Evolutionary conservation across 768 basidiomycete genomes (phyloP), one percentile per base, ranked within the genome.

Genomic region (Pleurotus salmoneostramineus): DNA sequence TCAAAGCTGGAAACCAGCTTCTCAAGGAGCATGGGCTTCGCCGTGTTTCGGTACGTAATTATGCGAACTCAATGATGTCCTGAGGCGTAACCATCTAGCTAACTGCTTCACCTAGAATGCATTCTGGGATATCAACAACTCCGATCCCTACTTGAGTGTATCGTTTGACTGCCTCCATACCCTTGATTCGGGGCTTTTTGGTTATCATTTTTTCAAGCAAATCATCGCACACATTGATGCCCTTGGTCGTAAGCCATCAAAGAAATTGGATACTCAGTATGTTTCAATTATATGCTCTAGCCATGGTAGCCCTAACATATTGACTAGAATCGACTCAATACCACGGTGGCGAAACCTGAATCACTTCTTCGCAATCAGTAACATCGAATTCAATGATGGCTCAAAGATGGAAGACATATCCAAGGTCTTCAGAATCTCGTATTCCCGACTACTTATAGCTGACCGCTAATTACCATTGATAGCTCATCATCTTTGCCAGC

Each of bases 151-250:
- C 51, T 15, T 36, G 4, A 69, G 73, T 32, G 21, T 72, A 3
- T 72, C 72, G 7, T 79, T 71, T 54, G 77, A 81, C 61, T 63
- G 63, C 2, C 65, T 80, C 11, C 78, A 80, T 60, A 63, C 60
- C 7, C 65, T 74, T 52, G 54, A 69, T 48, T 50, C 48, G 27
- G 78, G 77, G 1, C 32, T 75, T 2, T 71, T 66, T 56, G 63
- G 68, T 0, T 64, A 72, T 35, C 76, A 77, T 56, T 46, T 77
- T 0, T 65, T 67, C 17, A 48, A 5, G 1, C 59, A 69, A 34
- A 5, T 75, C 8, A 66, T 71, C 57, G 43, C 36, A 14, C 45
- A 65, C 36, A 33, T 73, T 1, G 56, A 58, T 1, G 52, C 31
- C 6, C 56, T 65, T 6, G 63, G 65, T 3, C 37, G 60, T 2